Base-by-base conservation (phyloP, 2,329 filamentous ascomycete genomes). In the Xylaria sp. region DNA sequence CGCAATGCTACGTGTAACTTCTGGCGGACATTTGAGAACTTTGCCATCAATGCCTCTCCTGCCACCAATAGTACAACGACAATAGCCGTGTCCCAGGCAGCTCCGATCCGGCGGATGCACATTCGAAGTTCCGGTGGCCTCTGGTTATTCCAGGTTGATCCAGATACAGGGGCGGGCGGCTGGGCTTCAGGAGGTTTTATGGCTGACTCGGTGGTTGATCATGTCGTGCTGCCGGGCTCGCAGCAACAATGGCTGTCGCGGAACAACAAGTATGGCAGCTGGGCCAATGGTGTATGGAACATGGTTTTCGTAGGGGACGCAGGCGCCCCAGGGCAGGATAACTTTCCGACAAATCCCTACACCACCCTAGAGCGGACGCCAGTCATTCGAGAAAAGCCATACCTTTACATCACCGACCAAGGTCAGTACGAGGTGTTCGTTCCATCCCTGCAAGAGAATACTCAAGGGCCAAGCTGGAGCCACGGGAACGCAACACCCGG, bases 1-100 rank as follows among this genome's bases (percentile, higher is more conserved):
- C 75, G 76, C n/a, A 79, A 79, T 51, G 78, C 78, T 18, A 79
- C 78, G 4, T 79, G 78, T 64, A 79, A 79, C 57, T 79, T 79
- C 64, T 79, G 78, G 78, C 72, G 78, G 18, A 71, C 76, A 3
- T 78, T 76, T 20, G 78, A 79, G 72, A 79, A 79, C 59, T 75
- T 79, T 49, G 75, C 77, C 20, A 72, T 79, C 49, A 76, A 76
- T 39, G 78, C 78, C 4, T 78, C 77, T 9, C 68, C 69, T 3
- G 77, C 73, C 8, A 79, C 77, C 18, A 77, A 79, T 58, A 72
- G 75, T 31, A 79, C 78, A 1, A 79, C 78, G 2, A 79, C 77
- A 2, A 79, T 79, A 69, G 78, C 78, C 2, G 76, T 79, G 7
- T 79, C 78, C 2, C 78, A 79, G 67, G 78, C 78, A 12, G 78